These are phyloP conservation scores for Fistulina hepatica DNA, from an alignment of 1,284 basidiomycete species.

Conservation along the genomic window DNA sequence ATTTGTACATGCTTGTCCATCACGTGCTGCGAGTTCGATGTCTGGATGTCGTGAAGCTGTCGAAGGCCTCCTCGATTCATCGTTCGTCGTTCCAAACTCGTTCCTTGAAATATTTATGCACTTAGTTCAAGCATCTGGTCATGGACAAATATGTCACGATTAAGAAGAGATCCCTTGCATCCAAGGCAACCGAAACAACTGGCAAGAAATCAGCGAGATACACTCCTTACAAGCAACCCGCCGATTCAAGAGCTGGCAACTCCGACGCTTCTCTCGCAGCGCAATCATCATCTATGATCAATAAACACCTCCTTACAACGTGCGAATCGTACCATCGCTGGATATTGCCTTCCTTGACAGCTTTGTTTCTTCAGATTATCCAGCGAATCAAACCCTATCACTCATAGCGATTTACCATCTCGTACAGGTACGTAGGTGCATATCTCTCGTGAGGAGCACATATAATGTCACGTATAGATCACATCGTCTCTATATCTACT, in stretches of 20 bases:
- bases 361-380: too few species aligned
- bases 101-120: background rate
- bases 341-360: too few species aligned
- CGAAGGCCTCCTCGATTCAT: background rate
- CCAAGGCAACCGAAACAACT: background rate
- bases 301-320: conserved; percentile 44
- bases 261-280: background rate
- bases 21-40: too few species aligned
- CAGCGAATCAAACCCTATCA: conserved; percentile 58
- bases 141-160: background rate
- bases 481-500: conserved; percentile 45
- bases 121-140: too few species aligned
- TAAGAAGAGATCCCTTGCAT: background rate
- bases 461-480: conserved; percentile 29
- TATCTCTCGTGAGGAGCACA: background rate
- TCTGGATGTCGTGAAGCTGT: too few species aligned
- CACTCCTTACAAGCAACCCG: background rate
- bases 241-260: too few species aligned
- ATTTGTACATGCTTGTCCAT: too few species aligned
- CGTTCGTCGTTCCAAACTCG: background rate
- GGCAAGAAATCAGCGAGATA: background rate
- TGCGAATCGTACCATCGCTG: too few species aligned
- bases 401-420: conserved; percentile 50
- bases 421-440: conserved; percentile 40
- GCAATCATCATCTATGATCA: conserved; percentile 23